A percentile compares a stretch with the other conserved stretches of the same genome.
phyloP scores from a whole-genome alignment of 2,329 filamentous ascomycete species.

The Diaporthe eres region DNA sequence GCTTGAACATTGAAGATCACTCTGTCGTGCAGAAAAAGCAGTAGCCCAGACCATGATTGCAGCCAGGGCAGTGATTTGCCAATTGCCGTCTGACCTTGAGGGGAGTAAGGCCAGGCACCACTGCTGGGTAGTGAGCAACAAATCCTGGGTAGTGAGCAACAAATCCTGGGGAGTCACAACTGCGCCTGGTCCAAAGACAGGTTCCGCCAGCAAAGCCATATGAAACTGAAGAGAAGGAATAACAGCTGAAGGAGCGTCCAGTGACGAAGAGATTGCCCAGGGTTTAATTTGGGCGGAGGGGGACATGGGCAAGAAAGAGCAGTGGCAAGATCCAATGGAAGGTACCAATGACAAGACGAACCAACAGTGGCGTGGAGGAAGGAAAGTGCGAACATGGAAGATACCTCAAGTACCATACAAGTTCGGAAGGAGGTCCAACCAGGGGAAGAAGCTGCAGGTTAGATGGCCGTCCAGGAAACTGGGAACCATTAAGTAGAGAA shows the following conservation, averaged over 20 bases:
- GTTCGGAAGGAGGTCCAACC: no score
- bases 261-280: not conserved
- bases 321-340: not conserved
- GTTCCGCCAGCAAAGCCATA: not conserved
- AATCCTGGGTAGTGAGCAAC: not conserved
- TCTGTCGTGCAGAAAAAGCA: not conserved
- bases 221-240: not conserved
- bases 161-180: not conserved
- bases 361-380: not conserved
- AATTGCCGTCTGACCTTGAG: not conserved
- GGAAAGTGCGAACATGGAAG: not conserved
- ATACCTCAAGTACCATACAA: not conserved
- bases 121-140: not conserved
- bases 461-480: no score
- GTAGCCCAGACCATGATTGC: not conserved
- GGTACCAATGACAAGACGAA: not conserved
- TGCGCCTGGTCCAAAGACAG: not conserved
- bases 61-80: not conserved
- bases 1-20: not conserved
- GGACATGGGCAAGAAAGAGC: not conserved
- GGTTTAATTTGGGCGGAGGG: not conserved
- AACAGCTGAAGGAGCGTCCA: not conserved
- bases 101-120: not conserved
- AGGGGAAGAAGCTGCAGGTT: not conserved
- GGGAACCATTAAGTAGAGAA: not conserved